These are phyloP conservation scores for Mesembryanthemum crystallinum DNA, from an alignment of 148 eudicot genomes.

Conservation along the genomic window DNA sequence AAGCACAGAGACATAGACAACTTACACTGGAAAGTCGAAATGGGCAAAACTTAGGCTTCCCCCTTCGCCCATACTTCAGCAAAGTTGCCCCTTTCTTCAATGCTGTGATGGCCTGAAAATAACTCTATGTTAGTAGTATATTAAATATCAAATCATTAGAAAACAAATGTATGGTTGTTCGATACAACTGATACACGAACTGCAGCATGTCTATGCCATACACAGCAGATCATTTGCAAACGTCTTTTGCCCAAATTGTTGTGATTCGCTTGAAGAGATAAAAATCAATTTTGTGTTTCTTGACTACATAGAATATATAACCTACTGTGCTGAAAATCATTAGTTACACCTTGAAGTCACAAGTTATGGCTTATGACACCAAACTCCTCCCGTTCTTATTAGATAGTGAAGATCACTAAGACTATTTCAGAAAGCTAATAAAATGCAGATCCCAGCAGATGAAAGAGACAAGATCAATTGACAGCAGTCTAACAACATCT, in stretches of 20 bases:
- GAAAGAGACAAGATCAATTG: too few relatives aligned
- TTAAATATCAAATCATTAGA: conserved; percentile 4
- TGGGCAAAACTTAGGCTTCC: conserved; percentile 80
- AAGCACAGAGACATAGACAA: conserved; percentile 7
- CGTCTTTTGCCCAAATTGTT: not conserved
- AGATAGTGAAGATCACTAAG: too few relatives aligned
- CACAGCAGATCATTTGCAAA: not conserved
- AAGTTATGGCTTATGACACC: too few relatives aligned
- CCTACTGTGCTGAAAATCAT: not conserved
- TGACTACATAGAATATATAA: not conserved
- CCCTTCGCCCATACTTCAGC: conserved; percentile 87
- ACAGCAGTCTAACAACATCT: too few relatives aligned
- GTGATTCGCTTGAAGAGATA: not conserved
- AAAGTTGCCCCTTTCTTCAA: conserved; percentile 79
- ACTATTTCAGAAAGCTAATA: too few relatives aligned
- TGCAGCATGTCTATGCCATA: not conserved
- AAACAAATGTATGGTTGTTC: not conserved
- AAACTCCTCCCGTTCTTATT: too few relatives aligned
- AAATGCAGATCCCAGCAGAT: too few relatives aligned
- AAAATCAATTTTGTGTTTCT: not conserved
- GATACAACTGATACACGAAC: not conserved
- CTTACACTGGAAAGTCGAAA: conserved; percentile 85
- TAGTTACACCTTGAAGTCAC: too few relatives aligned
- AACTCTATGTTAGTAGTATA: not conserved
- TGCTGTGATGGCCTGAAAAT: conserved; percentile 70